Percentiles rank a stretch among this genome's conserved stretches.
phyloP scores from a whole-genome alignment of 129 eudicot species.

The Artemisia annua region DNA sequence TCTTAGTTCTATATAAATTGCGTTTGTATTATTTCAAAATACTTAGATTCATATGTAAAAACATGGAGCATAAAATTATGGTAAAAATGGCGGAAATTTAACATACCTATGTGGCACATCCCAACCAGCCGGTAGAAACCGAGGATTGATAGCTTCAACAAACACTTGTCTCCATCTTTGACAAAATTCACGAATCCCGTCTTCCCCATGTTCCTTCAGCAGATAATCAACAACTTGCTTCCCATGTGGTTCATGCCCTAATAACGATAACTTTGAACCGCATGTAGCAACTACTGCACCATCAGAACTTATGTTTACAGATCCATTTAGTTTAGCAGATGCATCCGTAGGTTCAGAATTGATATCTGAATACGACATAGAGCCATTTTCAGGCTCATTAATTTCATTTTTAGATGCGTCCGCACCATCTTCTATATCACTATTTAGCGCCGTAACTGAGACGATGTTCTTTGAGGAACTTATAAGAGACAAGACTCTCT shows the following conservation, averaged over 20 bases:
- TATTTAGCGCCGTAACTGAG: neutral
- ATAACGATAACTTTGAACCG: slow-evolving; percentile 58
- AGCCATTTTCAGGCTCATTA: slow-evolving; percentile 19
- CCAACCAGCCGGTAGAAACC: slow-evolving; percentile 35
- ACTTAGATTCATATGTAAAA: no score
- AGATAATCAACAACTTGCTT: slow-evolving; percentile 42
- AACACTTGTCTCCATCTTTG: slow-evolving; percentile 96
- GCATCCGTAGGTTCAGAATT: neutral
- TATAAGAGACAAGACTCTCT: neutral
- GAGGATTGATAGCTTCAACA: slow-evolving; percentile 85
- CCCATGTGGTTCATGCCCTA: slow-evolving; percentile 98
- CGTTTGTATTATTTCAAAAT: no score
- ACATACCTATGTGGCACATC: no score
- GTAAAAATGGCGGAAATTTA: no score
- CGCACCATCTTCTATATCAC: neutral
- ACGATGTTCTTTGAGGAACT: slow-evolving; percentile 15
- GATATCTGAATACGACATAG: slow-evolving; percentile 17
- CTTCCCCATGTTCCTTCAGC: slow-evolving; percentile 66
- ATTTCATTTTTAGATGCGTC: slow-evolving; percentile 13
- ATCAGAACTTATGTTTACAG: slow-evolving; percentile 3
- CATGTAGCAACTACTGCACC: slow-evolving; percentile 33
- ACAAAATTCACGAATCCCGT: slow-evolving; percentile 81
- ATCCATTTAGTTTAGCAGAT: slow-evolving; percentile 28
- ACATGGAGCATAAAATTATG: no score
- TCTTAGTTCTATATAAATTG: no score